Conservation (phyloP, 352 stramenopile species). For the Pythium myriotylum region DNA sequence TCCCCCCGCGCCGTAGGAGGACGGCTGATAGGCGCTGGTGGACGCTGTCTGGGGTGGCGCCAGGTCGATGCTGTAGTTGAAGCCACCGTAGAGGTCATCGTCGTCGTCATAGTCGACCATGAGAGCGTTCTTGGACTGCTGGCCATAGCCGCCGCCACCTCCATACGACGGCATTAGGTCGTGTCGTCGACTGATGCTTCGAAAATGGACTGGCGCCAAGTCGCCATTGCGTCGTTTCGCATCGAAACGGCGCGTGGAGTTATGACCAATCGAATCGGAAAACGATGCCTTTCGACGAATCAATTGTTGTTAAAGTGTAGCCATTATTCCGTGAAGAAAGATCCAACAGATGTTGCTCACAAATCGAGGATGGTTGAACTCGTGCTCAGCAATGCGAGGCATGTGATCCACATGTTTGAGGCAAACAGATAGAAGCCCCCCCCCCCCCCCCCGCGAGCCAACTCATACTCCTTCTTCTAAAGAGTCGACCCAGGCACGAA, state of each 20-base stretch:
- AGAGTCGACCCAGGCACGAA: too few relatives aligned
- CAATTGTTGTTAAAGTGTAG: neutral
- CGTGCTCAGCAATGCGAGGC: too few relatives aligned
- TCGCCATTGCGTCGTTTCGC: neutral
- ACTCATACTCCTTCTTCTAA: too few relatives aligned
- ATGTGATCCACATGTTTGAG: too few relatives aligned
- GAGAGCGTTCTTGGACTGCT: slow-evolving; percentile 54
- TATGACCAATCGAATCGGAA: slow-evolving; percentile 2
- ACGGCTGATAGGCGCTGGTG: slow-evolving; percentile 54
- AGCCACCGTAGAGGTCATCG: slow-evolving; percentile 90
- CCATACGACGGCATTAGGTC: slow-evolving; percentile 26
- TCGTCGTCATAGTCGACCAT: slow-evolving; percentile 81
- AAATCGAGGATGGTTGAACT: too few relatives aligned
- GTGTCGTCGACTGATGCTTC: neutral
- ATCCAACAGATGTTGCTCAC: too few relatives aligned
- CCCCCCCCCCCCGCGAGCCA: too few relatives aligned
- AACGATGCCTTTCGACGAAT: neutral
- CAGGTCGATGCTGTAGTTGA: slow-evolving; percentile 88
- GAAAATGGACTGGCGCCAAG: neutral
- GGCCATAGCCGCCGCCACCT: slow-evolving; percentile 50
- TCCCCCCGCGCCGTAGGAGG: slow-evolving; percentile 55
- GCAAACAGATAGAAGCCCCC: too few relatives aligned
- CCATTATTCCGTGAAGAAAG: neutral
- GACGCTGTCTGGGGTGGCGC: slow-evolving; percentile 71
- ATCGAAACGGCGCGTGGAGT: slow-evolving; percentile 4